Evolutionary conservation across 2,329 filamentous ascomycete genomes (phyloP).

Genomic region (Amylocarpus encephaloides): DNA sequence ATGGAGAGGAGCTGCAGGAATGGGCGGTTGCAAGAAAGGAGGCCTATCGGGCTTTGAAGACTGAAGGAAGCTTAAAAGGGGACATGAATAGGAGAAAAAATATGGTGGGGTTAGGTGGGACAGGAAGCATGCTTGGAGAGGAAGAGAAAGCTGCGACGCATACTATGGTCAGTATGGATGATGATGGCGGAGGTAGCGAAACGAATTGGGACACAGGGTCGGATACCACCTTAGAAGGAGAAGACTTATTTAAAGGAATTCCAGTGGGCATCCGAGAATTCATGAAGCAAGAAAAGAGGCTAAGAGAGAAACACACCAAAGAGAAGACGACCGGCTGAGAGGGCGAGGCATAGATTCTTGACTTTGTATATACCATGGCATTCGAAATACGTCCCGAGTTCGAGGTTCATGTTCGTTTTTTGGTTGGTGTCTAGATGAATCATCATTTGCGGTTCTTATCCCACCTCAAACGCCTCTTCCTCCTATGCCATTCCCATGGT

Average conservation of each 20-base stretch:
- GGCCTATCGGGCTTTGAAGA: slow-evolving; percentile 50
- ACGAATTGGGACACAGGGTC: slow-evolving; percentile 52
- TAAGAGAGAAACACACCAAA: slow-evolving; percentile 67
- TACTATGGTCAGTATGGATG: slow-evolving; percentile 61
- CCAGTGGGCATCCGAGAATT: slow-evolving; percentile 94
- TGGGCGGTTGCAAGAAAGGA: slow-evolving; percentile 64
- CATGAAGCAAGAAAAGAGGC: slow-evolving; percentile 90
- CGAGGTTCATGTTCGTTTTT: background rate
- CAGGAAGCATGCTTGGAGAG: slow-evolving; percentile 27
- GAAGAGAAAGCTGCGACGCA: slow-evolving; percentile 31
- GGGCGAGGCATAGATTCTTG: background rate
- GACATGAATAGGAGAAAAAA: slow-evolving; percentile 22
- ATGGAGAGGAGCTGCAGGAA: slow-evolving; percentile 84
- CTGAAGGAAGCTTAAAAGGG: slow-evolving; percentile 27
- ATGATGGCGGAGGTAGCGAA: slow-evolving; percentile 71
- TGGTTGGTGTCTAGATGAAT: background rate
- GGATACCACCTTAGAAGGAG: slow-evolving; percentile 47
- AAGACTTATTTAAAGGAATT: slow-evolving; percentile 69
- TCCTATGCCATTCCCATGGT: background rate
- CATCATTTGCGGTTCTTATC: background rate
- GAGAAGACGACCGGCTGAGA: slow-evolving; percentile 35
- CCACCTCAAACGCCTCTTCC: background rate
- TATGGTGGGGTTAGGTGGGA: slow-evolving; percentile 24
- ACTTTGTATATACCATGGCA: background rate
- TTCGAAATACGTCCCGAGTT: background rate